Evolutionary conservation across 305 asterid genomes (phyloP).

Genomic region (Fraxinus nigra): DNA sequence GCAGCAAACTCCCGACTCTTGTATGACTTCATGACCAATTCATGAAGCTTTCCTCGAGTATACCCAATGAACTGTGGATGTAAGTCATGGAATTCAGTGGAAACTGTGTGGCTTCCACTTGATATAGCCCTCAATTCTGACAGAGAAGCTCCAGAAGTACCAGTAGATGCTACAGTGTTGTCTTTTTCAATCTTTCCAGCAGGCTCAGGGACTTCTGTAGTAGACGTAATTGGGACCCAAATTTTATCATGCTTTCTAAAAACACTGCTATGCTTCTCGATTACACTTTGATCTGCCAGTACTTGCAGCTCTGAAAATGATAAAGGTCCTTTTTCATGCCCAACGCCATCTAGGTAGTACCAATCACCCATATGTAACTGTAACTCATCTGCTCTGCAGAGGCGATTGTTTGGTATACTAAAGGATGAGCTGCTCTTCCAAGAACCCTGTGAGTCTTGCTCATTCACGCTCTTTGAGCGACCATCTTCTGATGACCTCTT

Average conservation of each 20-base stretch:
- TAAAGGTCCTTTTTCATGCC: constrained; percentile 93
- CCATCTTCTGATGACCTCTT: constrained; percentile 77
- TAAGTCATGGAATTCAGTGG: constrained; percentile 59
- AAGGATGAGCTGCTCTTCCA: constrained; percentile 42
- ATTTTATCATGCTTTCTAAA: constrained; percentile 79
- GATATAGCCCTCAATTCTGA: constrained; percentile 32
- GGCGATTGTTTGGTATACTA: constrained; percentile 57
- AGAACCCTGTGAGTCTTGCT: constrained; percentile 53
- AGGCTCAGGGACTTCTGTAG: constrained; percentile 35
- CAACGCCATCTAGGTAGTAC: constrained; percentile 97
- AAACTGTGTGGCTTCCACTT: constrained; percentile 31
- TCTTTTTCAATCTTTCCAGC: constrained; percentile 37
- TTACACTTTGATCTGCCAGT: constrained; percentile 81
- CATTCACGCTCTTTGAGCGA: constrained; percentile 50
- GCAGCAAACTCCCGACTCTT: constrained; percentile 98
- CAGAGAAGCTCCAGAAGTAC: constrained; percentile 31
- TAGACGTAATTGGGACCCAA: constrained; percentile 81
- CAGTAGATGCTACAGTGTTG: constrained; percentile 28
- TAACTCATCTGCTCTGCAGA: constrained; percentile 72
- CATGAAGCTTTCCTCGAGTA: constrained; percentile 96
- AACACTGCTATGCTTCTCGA: constrained; percentile 73
- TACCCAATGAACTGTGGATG: constrained; percentile 96
- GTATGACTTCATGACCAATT: constrained; percentile 95
- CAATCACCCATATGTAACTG: constrained; percentile 83
- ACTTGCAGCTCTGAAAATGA: constrained; percentile 73